Conservation (phyloP, 129 eudicot species). For the Artemisia annua region DNA sequence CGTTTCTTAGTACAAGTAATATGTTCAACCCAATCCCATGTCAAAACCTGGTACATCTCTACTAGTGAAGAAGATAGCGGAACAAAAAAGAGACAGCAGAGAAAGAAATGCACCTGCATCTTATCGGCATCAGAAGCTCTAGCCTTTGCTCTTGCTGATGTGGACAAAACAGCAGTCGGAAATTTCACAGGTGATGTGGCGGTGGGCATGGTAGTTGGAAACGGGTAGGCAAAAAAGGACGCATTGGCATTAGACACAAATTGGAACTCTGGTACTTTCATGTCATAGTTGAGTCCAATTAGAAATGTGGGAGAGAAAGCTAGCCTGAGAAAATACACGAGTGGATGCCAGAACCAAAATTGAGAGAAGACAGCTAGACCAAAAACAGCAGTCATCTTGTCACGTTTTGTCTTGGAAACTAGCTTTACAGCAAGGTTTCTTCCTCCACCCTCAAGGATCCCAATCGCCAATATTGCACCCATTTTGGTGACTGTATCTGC, state of each 20-base stretch:
- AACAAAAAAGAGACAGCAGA: no score
- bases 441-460: conserved; percentile 97
- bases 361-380: conserved; percentile 98
- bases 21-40: no score
- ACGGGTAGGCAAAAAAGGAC: conserved; percentile 88
- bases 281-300: conserved; percentile 84
- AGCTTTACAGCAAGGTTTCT: conserved; percentile 87
- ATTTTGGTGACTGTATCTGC: conserved; percentile 99
- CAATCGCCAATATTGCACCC: conserved; percentile 97
- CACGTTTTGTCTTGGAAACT: conserved; percentile 92
- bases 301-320: conserved; percentile 93
- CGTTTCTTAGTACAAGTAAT: no score
- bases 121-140: conserved; percentile 75
- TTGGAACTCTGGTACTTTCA: conserved; percentile 82
- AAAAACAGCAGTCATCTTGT: conserved; percentile 86
- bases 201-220: conserved; percentile 85
- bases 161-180: conserved; percentile 90
- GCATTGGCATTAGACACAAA: conserved; percentile 90
- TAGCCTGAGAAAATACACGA: conserved; percentile 78
- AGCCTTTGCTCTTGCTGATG: conserved; percentile 86
- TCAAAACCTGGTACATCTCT: conserved; percentile 2
- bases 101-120: conserved; percentile 5
- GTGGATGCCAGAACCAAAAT: conserved; percentile 99
- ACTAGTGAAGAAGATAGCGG: conserved; percentile 9
- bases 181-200: conserved; percentile 81